Base-by-base conservation (phyloP, 169 alveolate genomes). In the Plasmodium inui region DNA sequence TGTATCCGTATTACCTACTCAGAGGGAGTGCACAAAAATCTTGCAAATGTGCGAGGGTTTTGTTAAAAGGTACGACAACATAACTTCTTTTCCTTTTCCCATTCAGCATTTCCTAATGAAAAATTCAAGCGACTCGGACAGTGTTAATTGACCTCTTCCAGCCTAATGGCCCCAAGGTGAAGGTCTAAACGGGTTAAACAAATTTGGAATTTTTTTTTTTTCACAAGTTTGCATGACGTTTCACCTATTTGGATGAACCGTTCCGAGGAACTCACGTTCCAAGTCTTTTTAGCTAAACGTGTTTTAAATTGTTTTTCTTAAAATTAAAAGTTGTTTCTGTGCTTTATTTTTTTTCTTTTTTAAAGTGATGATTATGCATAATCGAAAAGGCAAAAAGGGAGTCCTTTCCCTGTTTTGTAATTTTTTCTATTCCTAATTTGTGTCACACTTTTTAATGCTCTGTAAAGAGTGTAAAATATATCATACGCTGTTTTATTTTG, bases 121-220 rank as follows among this genome's bases (percentile, higher is more conserved):
- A 88, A 80, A 82, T 55, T 61, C 95, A 34, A 91, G 92, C 37
- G 92, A 91, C 37, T 91, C 92, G 70, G 94, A 70, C 32, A 61
- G 61, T 70, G 41, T 78, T 41, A 10, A 55, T 53, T 86, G 80
- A 44, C 30, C 44, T 28, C 67, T 82, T 57, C 41, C 3, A 7
- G 84, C 28, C 19, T 46, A 78, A n/a, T n/a, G 12, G n/a, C 84
- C 84, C 22, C 34, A 14, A 39, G 19, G 53, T 78, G 30, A 78
- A 78, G 53, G 61, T 37, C 50, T 78, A 78, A 22, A 22, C 41
- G 50, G 28, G 53, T 39, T 78, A 78, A 78, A 37, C n/a, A 37
- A 34, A 0, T 32, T 37, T 12, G 37, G 76, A 28, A 67, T n/a
- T n/a, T 67, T 67, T 67, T 67, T 19, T 61, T 67, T 67, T 28